Evolutionary conservation across 495 filamentous ascomycete species (phyloP), one percentile per base, ranked within the genome.

Genomic region (Podospora appendiculata): DNA sequence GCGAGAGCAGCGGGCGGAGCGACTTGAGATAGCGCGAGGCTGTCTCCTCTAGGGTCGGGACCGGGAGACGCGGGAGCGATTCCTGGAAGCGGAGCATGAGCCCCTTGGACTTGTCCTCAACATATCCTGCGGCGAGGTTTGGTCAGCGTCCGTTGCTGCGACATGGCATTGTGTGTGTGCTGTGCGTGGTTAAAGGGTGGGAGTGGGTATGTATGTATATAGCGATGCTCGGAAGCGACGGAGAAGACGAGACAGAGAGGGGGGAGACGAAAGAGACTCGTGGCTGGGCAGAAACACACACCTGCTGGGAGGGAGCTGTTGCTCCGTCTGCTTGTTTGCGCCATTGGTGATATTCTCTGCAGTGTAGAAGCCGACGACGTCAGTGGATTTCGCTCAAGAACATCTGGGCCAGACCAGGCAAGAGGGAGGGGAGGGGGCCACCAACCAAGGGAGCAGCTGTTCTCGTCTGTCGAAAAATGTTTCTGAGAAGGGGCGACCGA

Each of bases 1-100:
- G 70, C 51, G 81, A 85, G 52, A 95, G 78, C 8, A 96, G 70
- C 19, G 91, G 87, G 60, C 90, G 84, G 13, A 99, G 83, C 52
- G 90, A 89, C 74, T 95, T 96, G 54, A 97, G 76, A 70, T 99
- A 99, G 47, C 90, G 87, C 49, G 81, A 79, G 50, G 87, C 79
- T 7, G 94, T 97, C 76, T 99, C 94, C 70, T 97, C 86, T 51
- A 99, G 84, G 10, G 87, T 86, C 25, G 94, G 94, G 9, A 97
- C 90, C 10, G 93, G 94, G 17, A 99, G 79, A 43, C 77, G 82
- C 34, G 94, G 94, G 18, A 99, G 83, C 19, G 91, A 96, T 38
- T 97, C 89, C 71, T 99, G 90, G 71, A 93, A 99, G 42, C 94
- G 85, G 56, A 97, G 84, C 88, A 95, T 96, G 16, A 84, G 79